Percentiles rank a stretch among this genome's conserved stretches.
Evolutionary conservation across 768 basidiomycete genomes (phyloP).

Genomic region (Omphalotus guepiniiformis): DNA sequence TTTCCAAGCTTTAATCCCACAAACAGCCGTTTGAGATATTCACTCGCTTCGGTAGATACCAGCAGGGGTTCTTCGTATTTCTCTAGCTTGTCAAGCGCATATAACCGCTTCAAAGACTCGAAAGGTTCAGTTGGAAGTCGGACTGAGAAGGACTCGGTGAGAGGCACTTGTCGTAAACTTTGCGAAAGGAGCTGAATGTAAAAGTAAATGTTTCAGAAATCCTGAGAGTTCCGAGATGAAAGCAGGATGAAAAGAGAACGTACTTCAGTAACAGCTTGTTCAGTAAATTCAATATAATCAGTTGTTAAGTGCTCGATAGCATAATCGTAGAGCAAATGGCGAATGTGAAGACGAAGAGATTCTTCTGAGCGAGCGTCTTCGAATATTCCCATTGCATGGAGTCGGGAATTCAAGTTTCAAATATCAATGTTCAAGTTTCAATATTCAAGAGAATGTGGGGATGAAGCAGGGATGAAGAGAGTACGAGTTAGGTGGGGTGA

Average conservation of each 20-base stretch:
- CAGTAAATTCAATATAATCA: conserved; percentile 52
- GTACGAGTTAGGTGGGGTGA: too few species aligned
- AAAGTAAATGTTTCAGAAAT: background rate
- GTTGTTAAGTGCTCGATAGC: conserved; percentile 47
- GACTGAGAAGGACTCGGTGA: conserved; percentile 48
- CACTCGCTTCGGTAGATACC: conserved; percentile 29
- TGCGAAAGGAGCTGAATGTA: conserved; percentile 35
- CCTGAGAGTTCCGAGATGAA: too few species aligned
- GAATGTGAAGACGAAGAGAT: conserved; percentile 42
- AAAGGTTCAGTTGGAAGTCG: conserved; percentile 54
- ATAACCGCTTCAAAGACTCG: conserved; percentile 32
- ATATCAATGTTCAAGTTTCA: too few species aligned
- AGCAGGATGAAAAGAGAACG: conserved; percentile 9
- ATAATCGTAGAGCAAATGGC: conserved; percentile 50
- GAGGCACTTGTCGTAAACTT: conserved; percentile 37
- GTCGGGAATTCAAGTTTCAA: too few species aligned
- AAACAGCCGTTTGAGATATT: conserved; percentile 25
- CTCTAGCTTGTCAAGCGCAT: conserved; percentile 28
- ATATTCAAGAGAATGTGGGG: too few species aligned
- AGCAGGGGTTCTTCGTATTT: conserved; percentile 45
- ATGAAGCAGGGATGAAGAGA: too few species aligned
- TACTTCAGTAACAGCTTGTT: conserved; percentile 44
- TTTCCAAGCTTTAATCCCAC: background rate
- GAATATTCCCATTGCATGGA: conserved; percentile 2
- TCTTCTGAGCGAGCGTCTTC: background rate